phyloP scores from a whole-genome alignment of 208 protist species.

The Strigomonas culicis region DNA sequence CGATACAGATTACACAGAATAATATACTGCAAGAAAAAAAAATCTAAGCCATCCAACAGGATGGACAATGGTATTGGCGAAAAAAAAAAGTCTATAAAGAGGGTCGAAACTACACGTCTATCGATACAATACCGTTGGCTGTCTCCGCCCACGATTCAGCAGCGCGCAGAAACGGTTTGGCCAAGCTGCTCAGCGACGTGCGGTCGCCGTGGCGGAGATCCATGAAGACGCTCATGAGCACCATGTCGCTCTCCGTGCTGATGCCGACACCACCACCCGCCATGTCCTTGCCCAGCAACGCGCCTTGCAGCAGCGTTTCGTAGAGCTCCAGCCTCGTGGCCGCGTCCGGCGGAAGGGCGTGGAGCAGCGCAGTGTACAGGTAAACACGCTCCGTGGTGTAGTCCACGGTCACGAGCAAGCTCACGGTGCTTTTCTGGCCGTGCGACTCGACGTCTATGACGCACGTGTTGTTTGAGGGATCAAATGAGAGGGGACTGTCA shows the following conservation, averaged over 20 bases:
- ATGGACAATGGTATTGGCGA: no score
- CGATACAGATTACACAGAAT: no score
- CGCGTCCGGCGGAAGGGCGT: slow-evolving; percentile 36
- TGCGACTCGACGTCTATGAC: slow-evolving; percentile 35
- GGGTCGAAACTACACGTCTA: background rate
- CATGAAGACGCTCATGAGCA: slow-evolving; percentile 70
- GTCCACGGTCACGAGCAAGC: slow-evolving; percentile 75
- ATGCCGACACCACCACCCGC: slow-evolving; percentile 72
- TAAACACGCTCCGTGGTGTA: slow-evolving; percentile 54
- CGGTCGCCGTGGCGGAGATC: slow-evolving; percentile 51
- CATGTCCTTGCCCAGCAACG: slow-evolving; percentile 76
- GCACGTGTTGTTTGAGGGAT: slow-evolving; percentile 57
- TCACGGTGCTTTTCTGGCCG: no score
- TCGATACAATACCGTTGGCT: background rate
- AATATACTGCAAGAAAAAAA: no score
- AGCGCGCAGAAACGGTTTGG: slow-evolving; percentile 45
- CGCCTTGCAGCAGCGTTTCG: slow-evolving; percentile 65
- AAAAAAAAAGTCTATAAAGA: background rate
- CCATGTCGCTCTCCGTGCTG: slow-evolving; percentile 48
- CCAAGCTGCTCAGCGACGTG: slow-evolving; percentile 36
- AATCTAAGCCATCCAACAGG: no score
- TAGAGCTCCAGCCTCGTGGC: slow-evolving; percentile 45
- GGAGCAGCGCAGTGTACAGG: slow-evolving; percentile 73
- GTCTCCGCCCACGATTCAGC: slow-evolving; percentile 34
- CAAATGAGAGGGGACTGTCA: slow-evolving; percentile 29